Conservation (phyloP, 2,329 filamentous ascomycete genomes). For the Apiospora hydei region DNA sequence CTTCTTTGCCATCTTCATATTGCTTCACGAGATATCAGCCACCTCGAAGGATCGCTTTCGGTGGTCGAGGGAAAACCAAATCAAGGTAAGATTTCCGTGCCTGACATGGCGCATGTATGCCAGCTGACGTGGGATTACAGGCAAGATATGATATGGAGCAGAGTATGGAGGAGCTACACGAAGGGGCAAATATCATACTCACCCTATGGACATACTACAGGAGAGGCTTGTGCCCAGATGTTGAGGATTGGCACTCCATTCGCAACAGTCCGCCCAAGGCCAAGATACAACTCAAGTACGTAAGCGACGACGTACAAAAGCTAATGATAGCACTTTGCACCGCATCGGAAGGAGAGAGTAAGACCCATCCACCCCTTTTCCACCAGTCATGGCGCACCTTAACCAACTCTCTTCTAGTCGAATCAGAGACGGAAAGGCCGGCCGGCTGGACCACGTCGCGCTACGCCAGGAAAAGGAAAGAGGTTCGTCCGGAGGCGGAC, state of each 20-base stretch:
- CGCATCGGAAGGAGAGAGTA: background rate
- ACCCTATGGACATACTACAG: slow-evolving; percentile 61
- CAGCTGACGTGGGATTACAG: slow-evolving; percentile 33
- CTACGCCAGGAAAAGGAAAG: background rate
- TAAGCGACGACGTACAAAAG: background rate
- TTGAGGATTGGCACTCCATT: slow-evolving; percentile 37
- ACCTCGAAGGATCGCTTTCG: slow-evolving; percentile 51
- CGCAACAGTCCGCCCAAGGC: slow-evolving; percentile 34
- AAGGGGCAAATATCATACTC: slow-evolving; percentile 54
- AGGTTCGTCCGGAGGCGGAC: background rate
- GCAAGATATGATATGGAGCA: slow-evolving; percentile 47
- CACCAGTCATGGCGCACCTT: background rate
- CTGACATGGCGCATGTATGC: background rate
- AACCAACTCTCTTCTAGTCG: background rate
- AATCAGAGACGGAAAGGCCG: background rate
- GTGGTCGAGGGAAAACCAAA: slow-evolving; percentile 48
- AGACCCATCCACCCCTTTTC: background rate
- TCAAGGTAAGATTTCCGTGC: background rate
- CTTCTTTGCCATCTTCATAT: slow-evolving; percentile 42
- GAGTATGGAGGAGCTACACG: slow-evolving; percentile 54
- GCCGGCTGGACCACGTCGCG: background rate
- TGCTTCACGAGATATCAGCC: slow-evolving; percentile 47
- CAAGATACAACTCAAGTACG: background rate
- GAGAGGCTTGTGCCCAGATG: slow-evolving; percentile 42
- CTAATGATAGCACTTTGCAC: background rate